Evolutionary conservation across 2,329 filamentous ascomycete species (phyloP).

Genomic region (Xenoacremonium recifei): DNA sequence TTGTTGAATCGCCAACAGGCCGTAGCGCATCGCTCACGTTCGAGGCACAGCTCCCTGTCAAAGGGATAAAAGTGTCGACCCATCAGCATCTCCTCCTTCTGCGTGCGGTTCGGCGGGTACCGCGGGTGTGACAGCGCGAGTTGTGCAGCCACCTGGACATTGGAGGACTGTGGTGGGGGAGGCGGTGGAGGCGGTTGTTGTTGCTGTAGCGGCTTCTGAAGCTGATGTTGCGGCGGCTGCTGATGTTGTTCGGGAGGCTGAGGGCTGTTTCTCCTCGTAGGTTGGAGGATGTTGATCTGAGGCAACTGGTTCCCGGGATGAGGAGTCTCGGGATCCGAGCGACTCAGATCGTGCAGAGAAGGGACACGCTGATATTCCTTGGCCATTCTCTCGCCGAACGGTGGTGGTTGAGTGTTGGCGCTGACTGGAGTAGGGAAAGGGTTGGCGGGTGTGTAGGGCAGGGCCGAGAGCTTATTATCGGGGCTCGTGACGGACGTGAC

Average conservation of each 20-base stretch:
- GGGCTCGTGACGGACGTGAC: conserved; percentile 54
- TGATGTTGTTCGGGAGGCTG: conserved; percentile 31
- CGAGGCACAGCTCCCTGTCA: conserved; percentile 72
- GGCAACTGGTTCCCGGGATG: conserved; percentile 52
- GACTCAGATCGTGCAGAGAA: conserved; percentile 57
- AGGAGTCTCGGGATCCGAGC: conserved; percentile 54
- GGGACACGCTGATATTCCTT: conserved; percentile 62
- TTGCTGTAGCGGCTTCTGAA: conserved; percentile 12
- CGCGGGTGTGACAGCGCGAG: conserved; percentile 56
- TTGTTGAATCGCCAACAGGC: conserved; percentile 88
- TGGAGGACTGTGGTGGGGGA: conserved; percentile 33
- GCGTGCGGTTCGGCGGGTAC: conserved; percentile 52
- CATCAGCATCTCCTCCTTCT: conserved; percentile 88
- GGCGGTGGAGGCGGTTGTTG: conserved; percentile 34
- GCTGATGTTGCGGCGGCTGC: background rate
- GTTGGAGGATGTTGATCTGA: conserved; percentile 56
- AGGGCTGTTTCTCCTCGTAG: conserved; percentile 49
- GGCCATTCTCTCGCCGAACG: conserved; percentile 48
- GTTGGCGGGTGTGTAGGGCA: conserved; percentile 54
- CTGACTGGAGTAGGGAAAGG: conserved; percentile 63
- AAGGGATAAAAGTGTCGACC: conserved; percentile 79
- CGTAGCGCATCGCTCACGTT: conserved; percentile 79
- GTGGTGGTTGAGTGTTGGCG: conserved; percentile 46
- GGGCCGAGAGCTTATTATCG: conserved; percentile 60
- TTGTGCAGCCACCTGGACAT: conserved; percentile 57